Evolutionary conservation across 139 green algal species (phyloP).

Genomic region (Nannochloris sp.): DNA sequence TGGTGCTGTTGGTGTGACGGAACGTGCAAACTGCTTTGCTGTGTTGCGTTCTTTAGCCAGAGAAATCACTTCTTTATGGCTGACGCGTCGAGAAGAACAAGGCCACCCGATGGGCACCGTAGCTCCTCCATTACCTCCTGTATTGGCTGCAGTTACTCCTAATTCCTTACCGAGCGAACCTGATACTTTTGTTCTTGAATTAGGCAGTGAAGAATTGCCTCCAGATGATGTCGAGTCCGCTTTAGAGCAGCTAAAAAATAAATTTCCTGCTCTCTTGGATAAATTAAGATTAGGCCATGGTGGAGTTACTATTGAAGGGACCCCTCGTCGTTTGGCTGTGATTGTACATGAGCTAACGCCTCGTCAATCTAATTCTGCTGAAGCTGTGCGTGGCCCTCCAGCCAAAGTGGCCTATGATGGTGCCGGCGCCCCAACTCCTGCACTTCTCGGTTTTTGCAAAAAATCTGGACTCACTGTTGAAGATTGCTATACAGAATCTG

Average conservation of each 20-base stretch:
- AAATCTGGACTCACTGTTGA: conserved; percentile 73
- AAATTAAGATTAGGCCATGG: conserved; percentile 65
- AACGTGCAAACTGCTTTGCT: conserved; percentile 90
- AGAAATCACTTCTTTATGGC: conserved; percentile 71
- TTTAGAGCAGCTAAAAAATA: conserved; percentile 69
- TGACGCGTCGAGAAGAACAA: conserved; percentile 82
- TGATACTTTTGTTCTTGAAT: conserved; percentile 84
- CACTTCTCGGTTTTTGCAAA: conserved; percentile 85
- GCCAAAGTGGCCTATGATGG: conserved; percentile 69
- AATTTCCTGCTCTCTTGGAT: conserved; percentile 64
- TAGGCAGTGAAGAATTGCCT: conserved; percentile 97
- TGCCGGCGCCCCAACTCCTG: conserved; percentile 73
- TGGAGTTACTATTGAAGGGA: conserved; percentile 66
- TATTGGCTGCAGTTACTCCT: background rate
- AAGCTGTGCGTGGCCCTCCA: conserved; percentile 80
- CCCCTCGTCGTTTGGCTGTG: conserved; percentile 77
- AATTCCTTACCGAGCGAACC: conserved; percentile 22
- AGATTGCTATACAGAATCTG: conserved; percentile 38
- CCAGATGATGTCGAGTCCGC: conserved; percentile 75
- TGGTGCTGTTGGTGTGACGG: conserved; percentile 88
- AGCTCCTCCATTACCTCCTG: conserved; percentile 1
- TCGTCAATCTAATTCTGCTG: conserved; percentile 44
- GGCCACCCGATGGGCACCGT: conserved; percentile 75
- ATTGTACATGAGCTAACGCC: conserved; percentile 65
- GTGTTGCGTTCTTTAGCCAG: conserved; percentile 75